Conservation (phyloP, 2,329 filamentous ascomycete species). For the Beauveria sp. region DNA sequence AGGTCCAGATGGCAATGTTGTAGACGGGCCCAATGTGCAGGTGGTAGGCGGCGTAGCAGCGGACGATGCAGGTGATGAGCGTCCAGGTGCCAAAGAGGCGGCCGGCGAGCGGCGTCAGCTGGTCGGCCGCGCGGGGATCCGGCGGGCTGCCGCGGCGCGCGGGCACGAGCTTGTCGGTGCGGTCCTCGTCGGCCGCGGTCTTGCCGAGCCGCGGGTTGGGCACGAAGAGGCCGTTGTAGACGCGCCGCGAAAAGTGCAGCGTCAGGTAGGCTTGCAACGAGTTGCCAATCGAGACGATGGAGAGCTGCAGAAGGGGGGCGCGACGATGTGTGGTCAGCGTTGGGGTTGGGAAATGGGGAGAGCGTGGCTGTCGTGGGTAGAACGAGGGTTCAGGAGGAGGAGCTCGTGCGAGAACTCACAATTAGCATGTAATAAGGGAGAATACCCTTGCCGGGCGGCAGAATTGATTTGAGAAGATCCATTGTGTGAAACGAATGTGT, state of each 20-base stretch:
- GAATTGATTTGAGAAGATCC: slow-evolving; percentile 36
- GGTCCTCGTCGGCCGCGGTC: slow-evolving; percentile 22
- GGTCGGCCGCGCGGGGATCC: slow-evolving; percentile 42
- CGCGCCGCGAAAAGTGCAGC: slow-evolving; percentile 71
- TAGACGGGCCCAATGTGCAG: slow-evolving; percentile 66
- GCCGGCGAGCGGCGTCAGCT: slow-evolving; percentile 67
- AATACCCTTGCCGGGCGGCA: slow-evolving; percentile 44
- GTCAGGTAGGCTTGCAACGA: slow-evolving; percentile 76
- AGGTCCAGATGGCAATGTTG: slow-evolving; percentile 75
- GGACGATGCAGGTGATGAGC: slow-evolving; percentile 65
- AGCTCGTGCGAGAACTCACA: slow-evolving; percentile 28
- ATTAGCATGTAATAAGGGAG: slow-evolving; percentile 53
- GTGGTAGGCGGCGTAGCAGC: slow-evolving; percentile 79
- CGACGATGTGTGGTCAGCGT: not conserved
- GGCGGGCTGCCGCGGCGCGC: slow-evolving; percentile 17
- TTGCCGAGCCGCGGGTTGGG: slow-evolving; percentile 38
- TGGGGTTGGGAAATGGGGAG: not conserved
- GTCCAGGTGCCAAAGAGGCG: slow-evolving; percentile 88
- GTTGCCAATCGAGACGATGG: slow-evolving; percentile 76
- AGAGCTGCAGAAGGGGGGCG: slow-evolving; percentile 50
- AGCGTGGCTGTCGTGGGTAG: not conserved
- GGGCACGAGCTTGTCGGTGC: slow-evolving; percentile 12
- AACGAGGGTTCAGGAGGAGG: not conserved
- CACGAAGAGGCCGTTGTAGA: slow-evolving; percentile 66
- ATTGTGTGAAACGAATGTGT: slow-evolving; percentile 22